These are phyloP conservation scores for Blastomyces emzantsi DNA, from an alignment of 2,329 filamentous ascomycete genomes.

Conservation along the genomic window DNA sequence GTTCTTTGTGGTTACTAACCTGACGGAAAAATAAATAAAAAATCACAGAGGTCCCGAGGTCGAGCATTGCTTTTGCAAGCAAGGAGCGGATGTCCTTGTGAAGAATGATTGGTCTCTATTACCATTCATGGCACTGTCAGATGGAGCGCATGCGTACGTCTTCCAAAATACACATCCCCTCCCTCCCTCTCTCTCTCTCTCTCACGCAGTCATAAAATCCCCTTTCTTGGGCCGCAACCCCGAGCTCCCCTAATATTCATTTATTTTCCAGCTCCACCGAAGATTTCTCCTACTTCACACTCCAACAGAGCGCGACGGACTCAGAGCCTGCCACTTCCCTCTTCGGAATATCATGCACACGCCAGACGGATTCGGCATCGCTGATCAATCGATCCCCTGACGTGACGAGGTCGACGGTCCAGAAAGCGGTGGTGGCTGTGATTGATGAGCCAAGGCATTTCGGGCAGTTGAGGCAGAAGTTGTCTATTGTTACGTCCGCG, in stretches of 20 bases:
- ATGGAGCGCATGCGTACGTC: slow-evolving; percentile 83
- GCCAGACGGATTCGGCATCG: slow-evolving; percentile 73
- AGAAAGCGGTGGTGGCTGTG: slow-evolving; percentile 95
- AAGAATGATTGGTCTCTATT: slow-evolving; percentile 87
- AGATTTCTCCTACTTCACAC: slow-evolving; percentile 98
- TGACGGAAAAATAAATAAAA: neutral
- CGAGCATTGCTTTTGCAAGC: slow-evolving; percentile 78
- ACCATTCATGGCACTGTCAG: slow-evolving; percentile 93
- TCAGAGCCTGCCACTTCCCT: slow-evolving; percentile 61
- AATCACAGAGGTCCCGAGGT: slow-evolving; percentile 70
- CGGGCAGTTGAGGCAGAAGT: slow-evolving; percentile 78
- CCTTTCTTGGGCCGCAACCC: neutral
- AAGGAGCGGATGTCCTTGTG: slow-evolving; percentile 65
- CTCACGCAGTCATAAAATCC: neutral
- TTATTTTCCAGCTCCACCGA: slow-evolving; percentile 59
- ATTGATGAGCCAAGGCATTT: slow-evolving; percentile 85
- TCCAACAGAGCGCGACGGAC: slow-evolving; percentile 50
- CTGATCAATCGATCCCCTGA: slow-evolving; percentile 73
- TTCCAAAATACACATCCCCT: slow-evolving; percentile 17
- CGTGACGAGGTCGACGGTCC: slow-evolving; percentile 93
- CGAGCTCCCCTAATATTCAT: neutral
- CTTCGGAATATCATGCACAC: slow-evolving; percentile 91
- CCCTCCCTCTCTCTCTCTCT: slow-evolving; percentile 4
- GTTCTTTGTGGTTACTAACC: neutral
- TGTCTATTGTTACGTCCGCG: slow-evolving; percentile 82